Percentiles rank a stretch among this genome's conserved stretches.
phyloP scores from a whole-genome alignment of 108 stramenopile species.

The Cyclotella choctawhatcheeana region DNA sequence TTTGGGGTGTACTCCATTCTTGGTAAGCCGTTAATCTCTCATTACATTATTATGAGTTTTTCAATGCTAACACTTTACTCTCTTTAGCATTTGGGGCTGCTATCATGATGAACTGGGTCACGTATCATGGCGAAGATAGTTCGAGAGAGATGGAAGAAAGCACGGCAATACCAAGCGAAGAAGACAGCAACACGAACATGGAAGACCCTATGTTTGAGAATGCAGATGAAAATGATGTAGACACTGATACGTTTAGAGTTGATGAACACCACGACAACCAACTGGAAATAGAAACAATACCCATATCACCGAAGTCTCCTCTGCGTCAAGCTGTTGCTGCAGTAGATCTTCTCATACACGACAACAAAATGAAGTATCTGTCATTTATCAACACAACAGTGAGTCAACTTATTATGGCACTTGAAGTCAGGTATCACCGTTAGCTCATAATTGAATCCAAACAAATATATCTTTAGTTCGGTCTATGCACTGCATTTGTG shows the following conservation, averaged over 20 bases:
- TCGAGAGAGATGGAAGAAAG: not conserved
- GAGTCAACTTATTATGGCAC: not conserved
- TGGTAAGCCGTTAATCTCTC: constrained; percentile 46
- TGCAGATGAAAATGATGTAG: not conserved
- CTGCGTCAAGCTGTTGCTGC: constrained; percentile 61
- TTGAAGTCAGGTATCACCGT: no score
- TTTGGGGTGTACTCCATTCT: constrained; percentile 69
- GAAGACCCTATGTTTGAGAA: constrained; percentile 7
- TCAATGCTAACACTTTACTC: not conserved
- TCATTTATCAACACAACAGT: constrained; percentile 68
- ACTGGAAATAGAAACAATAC: not conserved
- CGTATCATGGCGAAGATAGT: constrained; percentile 6
- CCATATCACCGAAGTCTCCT: constrained; percentile 18
- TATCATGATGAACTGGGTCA: constrained; percentile 2
- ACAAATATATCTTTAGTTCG: constrained; percentile 45
- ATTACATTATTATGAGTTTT: constrained; percentile 28
- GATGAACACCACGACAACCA: constrained; percentile 18
- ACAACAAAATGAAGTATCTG: constrained; percentile 87
- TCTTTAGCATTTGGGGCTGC: constrained; percentile 10
- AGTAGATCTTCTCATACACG: constrained; percentile 54
- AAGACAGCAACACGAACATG: not conserved
- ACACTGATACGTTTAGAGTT: not conserved
- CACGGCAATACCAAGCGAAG: not conserved
- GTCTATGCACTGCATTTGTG: constrained; percentile 71
- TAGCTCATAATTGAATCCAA: no score